Percentiles rank a stretch among this genome's conserved stretches.
These are phyloP conservation scores for Juglanconis oblonga DNA, from an alignment of 2,329 filamentous ascomycete genomes.

Conservation along the genomic window DNA sequence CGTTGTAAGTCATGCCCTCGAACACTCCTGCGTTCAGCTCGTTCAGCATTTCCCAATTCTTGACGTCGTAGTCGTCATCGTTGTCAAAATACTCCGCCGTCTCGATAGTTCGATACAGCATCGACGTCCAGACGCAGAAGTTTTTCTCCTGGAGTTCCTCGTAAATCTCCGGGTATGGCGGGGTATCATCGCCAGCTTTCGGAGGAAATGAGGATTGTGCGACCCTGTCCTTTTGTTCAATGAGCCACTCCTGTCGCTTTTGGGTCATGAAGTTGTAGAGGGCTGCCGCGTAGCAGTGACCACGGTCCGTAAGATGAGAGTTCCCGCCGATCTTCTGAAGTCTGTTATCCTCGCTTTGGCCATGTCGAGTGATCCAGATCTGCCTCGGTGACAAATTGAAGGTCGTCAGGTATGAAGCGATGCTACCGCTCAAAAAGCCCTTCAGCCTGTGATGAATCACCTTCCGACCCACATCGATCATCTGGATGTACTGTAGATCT, in stretches of 20 bases:
- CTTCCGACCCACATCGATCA: slow-evolving; percentile 96
- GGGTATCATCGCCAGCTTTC: slow-evolving; percentile 84
- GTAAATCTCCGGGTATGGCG: slow-evolving; percentile 84
- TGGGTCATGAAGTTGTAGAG: slow-evolving; percentile 81
- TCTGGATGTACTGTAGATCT: slow-evolving; percentile 92
- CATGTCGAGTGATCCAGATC: slow-evolving; percentile 97
- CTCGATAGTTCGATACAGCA: slow-evolving; percentile 83
- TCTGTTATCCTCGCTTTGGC: slow-evolving; percentile 85
- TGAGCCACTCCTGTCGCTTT: slow-evolving; percentile 78
- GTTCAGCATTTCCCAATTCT: slow-evolving; percentile 89
- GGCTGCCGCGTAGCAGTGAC: slow-evolving; percentile 73
- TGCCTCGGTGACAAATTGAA: slow-evolving; percentile 95
- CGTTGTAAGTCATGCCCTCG: slow-evolving; percentile 91
- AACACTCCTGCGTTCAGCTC: slow-evolving; percentile 91
- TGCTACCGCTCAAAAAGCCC: slow-evolving; percentile 88
- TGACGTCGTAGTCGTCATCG: slow-evolving; percentile 63
- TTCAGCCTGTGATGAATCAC: slow-evolving; percentile 85
- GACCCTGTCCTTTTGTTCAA: slow-evolving; percentile 76
- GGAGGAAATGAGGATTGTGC: slow-evolving; percentile 83
- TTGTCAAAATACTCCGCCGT: slow-evolving; percentile 67
- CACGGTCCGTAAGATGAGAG: slow-evolving; percentile 77
- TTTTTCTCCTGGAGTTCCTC: slow-evolving; percentile 73
- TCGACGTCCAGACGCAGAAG: slow-evolving; percentile 98
- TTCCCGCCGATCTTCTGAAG: slow-evolving; percentile 88
- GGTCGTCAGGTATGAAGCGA: slow-evolving; percentile 91